These are phyloP conservation scores for Rasamsonia emersonii DNA, from an alignment of 2,329 filamentous ascomycete species.

Conservation along the genomic window DNA sequence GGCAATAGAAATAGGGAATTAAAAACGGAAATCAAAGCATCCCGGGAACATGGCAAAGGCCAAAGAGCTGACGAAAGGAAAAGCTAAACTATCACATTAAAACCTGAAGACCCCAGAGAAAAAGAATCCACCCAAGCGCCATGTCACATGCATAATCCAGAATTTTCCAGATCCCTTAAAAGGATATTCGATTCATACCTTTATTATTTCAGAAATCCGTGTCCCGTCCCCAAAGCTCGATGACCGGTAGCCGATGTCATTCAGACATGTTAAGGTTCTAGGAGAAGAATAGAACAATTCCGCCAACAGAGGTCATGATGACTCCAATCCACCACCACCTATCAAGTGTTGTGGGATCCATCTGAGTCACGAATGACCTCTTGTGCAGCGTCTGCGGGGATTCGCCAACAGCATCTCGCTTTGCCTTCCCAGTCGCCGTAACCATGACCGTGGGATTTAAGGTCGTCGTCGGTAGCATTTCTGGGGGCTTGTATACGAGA, in stretches of 20 bases:
- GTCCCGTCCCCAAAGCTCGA: no score
- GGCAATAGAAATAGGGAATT: no score
- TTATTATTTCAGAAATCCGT: no score
- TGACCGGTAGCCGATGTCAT: no score
- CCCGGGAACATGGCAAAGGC: no score
- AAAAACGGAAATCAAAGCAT: no score
- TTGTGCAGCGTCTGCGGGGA: constrained; percentile 16
- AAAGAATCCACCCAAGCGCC: constrained; percentile 3
- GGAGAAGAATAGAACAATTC: constrained; percentile 28
- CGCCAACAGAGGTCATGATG: constrained; percentile 38
- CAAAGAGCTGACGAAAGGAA: no score
- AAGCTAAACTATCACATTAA: neutral
- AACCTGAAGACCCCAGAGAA: constrained; percentile 1
- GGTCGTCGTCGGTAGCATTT: constrained; percentile 62
- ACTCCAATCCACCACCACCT: constrained; percentile 42
- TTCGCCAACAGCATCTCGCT: constrained; percentile 17
- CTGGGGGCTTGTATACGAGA: constrained; percentile 52
- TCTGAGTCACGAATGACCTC: constrained; percentile 19
- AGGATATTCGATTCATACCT: neutral
- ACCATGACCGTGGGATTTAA: constrained; percentile 47
- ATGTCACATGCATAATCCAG: constrained; percentile 4
- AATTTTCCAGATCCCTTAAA: neutral
- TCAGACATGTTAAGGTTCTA: constrained; percentile 7
- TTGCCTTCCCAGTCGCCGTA: constrained; percentile 28
- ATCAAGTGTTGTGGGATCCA: constrained; percentile 31